Evolutionary conservation across 2,329 filamentous ascomycete species (phyloP), one percentile per base, ranked within the genome.

Genomic region (Coniochaeta ligniaria): DNA sequence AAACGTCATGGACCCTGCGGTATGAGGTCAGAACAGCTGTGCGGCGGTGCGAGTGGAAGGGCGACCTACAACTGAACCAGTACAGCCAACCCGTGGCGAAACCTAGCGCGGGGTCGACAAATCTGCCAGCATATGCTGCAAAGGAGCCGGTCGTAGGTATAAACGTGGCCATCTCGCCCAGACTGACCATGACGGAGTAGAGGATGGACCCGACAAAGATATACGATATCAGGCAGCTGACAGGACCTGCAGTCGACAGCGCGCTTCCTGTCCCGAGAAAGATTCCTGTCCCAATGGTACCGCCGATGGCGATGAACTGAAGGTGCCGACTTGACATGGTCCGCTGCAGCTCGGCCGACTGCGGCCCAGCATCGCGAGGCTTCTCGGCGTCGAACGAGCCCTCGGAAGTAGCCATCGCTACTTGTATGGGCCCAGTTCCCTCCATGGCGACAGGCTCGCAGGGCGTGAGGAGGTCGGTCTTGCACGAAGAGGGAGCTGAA

Each of bases 111-210:
- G 81, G 80, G 65, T 86, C 83, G 33, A 92, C 81, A 67, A 94
- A 91, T 20, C 90, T 87, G 43, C 85, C 82, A 24, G 90, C 89
- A 67, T 92, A 94, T 47, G 86, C 82, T 33, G 89, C 90, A 70
- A 93, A 93, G 45, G 88, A 87, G 61, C 89, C 91, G 22, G 88
- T 79, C 38, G 93, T 85, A 6, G 91, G 91, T 31, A 93, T 86
- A 67, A 87, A 91, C 12, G 90, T 87, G 11, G 90, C 87, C 81
- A 95, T 89, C 75, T 96, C 86, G 57, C 84, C 84, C 35, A 89
- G 76, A 54, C 80, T 81, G 56, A 81, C 80, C 87, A 94, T 92
- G 73, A 93, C 86, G 5, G 86, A 86, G 77, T 84, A 94, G 56
- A 94, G 83, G 61, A 93, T 83, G 17, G 83, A 79, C 58, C 89